Conservation (phyloP, 2,329 filamentous ascomycete genomes). For the Cytospora piceicola region DNA sequence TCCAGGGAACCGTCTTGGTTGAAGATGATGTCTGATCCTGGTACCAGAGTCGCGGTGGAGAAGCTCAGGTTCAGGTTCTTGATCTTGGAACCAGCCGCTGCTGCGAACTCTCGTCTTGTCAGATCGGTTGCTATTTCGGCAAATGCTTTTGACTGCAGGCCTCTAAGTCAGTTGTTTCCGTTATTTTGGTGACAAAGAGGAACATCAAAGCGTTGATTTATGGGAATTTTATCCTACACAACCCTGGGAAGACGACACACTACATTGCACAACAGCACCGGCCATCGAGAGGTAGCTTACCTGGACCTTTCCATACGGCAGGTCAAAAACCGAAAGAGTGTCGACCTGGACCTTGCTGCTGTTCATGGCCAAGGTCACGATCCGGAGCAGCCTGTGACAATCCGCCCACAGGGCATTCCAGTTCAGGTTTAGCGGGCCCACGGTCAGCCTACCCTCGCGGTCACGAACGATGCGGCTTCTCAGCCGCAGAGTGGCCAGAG, state of each 20-base stretch:
- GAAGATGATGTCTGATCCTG: neutral
- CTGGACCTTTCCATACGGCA: slow-evolving; percentile 16
- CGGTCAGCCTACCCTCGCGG: neutral
- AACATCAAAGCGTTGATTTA: too few relatives aligned
- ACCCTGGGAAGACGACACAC: neutral
- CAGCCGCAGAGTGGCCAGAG: neutral
- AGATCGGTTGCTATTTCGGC: neutral
- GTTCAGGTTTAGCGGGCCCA: neutral
- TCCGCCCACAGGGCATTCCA: slow-evolving; percentile 19
- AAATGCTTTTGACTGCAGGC: neutral
- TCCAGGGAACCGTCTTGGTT: neutral
- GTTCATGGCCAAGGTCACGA: slow-evolving; percentile 7
- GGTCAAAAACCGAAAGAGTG: slow-evolving; percentile 9
- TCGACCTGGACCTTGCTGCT: neutral
- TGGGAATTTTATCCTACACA: neutral
- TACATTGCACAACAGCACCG: neutral
- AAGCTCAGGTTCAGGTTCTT: slow-evolving; percentile 7
- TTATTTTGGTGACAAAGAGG: neutral
- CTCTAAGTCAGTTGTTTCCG: neutral
- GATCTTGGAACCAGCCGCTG: neutral
- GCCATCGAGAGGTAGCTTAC: neutral
- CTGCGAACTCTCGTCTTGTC: neutral
- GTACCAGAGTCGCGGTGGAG: neutral
- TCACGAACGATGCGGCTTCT: neutral
- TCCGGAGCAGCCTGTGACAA: slow-evolving; percentile 10